Evolutionary conservation across 345 rosid species (phyloP).

Genomic region (Syzygium oleosum): DNA sequence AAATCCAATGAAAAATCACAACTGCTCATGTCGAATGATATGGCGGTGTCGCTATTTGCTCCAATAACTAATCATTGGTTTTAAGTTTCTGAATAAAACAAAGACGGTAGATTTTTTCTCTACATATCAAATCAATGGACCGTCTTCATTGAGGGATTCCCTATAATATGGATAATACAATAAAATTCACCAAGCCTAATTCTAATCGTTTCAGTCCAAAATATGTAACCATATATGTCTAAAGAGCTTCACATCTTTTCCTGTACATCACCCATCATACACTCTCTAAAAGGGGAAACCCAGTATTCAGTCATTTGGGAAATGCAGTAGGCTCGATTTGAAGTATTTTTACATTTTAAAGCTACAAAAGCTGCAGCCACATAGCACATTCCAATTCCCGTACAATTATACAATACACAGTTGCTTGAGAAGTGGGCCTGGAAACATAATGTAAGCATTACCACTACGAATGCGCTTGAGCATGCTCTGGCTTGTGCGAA

Average conservation of each 20-base stretch:
- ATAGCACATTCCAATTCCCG: not conserved
- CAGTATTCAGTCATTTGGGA: not conserved
- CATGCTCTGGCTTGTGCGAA: conserved; percentile 94
- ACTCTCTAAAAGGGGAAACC: not conserved
- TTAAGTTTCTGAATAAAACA: not conserved
- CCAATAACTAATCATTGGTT: not conserved
- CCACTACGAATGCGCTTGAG: conserved; percentile 34
- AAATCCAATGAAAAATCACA: not conserved
- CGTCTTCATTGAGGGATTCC: not conserved
- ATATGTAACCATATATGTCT: not conserved
- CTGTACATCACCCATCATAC: not conserved
- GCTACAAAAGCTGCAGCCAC: not conserved
- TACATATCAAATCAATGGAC: not conserved
- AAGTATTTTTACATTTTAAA: not conserved
- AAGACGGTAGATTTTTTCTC: not conserved
- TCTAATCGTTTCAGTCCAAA: not conserved
- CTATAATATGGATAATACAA: not conserved
- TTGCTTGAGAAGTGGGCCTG: not conserved
- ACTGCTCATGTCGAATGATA: not conserved
- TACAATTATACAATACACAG: not conserved
- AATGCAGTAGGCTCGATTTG: not conserved
- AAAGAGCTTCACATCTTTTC: not conserved
- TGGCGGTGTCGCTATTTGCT: fast-evolving
- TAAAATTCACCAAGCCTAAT: not conserved
- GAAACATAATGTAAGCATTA: not conserved